Conservation (phyloP, 164 flowering plant genomes). For the Liriodendron chinense region DNA sequence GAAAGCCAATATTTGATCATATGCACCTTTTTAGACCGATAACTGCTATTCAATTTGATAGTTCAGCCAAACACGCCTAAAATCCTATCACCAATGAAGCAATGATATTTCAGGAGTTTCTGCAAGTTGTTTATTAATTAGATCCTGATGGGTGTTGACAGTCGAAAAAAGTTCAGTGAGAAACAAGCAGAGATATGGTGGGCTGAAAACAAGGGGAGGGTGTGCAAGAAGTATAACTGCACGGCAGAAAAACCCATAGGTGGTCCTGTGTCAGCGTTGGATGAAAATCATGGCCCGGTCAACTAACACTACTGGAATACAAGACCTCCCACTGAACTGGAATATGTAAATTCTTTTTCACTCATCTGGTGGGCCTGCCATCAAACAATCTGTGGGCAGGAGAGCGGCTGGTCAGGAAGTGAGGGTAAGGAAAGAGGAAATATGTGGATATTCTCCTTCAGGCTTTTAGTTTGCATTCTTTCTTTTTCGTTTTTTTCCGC, state of each 20-base stretch:
- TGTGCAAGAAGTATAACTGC: conserved; percentile 49
- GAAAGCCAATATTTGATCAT: not conserved
- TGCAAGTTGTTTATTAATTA: not conserved
- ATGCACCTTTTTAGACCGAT: not conserved
- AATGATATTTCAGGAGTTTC: not conserved
- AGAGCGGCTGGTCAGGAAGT: not conserved
- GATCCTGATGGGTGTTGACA: conserved; percentile 20
- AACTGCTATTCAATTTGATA: not conserved
- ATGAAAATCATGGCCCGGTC: not conserved
- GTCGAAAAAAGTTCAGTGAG: conserved; percentile 70
- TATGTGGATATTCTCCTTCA: no score
- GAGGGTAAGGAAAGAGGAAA: no score
- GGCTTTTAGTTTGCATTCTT: no score
- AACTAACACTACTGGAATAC: not conserved
- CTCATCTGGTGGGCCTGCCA: conserved; percentile 6
- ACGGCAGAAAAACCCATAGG: conserved; percentile 12
- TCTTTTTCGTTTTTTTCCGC: no score
- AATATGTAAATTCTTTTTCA: conserved; percentile 13
- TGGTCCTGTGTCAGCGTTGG: not conserved
- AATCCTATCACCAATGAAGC: not conserved
- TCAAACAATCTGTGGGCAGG: not conserved
- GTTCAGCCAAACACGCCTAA: no score
- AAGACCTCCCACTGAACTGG: conserved; percentile 1
- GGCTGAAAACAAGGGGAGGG: conserved; percentile 55
- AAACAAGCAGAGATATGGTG: conserved; percentile 85